These are phyloP conservation scores for Paraphysoderma sedebokerense DNA, from an alignment of 371 early-diverging fungal species.

Conservation along the genomic window DNA sequence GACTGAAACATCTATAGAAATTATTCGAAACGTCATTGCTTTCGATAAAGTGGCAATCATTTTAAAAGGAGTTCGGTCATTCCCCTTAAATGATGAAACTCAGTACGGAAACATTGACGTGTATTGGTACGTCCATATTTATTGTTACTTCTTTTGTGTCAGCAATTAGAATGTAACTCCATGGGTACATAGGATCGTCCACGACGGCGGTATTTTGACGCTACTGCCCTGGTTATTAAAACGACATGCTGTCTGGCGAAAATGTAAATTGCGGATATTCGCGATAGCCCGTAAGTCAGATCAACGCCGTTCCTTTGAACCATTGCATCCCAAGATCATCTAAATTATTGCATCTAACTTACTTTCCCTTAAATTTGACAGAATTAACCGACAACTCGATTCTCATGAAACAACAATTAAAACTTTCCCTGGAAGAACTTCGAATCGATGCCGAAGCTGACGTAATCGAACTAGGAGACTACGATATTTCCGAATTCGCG, in stretches of 20 bases:
- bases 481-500: slow-evolving; percentile 5
- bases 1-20: slow-evolving; percentile 3
- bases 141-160: too few relatives aligned
- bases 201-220: slow-evolving; percentile 15
- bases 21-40: slow-evolving; percentile 4
- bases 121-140: too few relatives aligned
- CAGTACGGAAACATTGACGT: slow-evolving; percentile 9
- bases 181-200: too few relatives aligned
- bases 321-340: too few relatives aligned
- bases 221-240: slow-evolving; percentile 11
- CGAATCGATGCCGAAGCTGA: slow-evolving; percentile 10
- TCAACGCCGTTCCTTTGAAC: too few relatives aligned
- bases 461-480: slow-evolving; percentile 11
- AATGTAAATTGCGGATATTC: slow-evolving; percentile 11
- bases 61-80: slow-evolving; percentile 5
- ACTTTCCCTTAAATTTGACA: too few relatives aligned
- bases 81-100: slow-evolving; percentile 1
- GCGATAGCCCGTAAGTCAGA: slow-evolving; percentile 11
- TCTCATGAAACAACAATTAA: slow-evolving; percentile 5
- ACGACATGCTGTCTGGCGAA: slow-evolving; percentile 11
- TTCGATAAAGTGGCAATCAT: slow-evolving; percentile 10
- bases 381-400: slow-evolving; percentile 8
- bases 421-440: slow-evolving; percentile 4
- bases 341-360: too few relatives aligned
- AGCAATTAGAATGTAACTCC: too few relatives aligned